These are phyloP conservation scores for Withania somnifera DNA, from an alignment of 305 asterid species.

Conservation along the genomic window DNA sequence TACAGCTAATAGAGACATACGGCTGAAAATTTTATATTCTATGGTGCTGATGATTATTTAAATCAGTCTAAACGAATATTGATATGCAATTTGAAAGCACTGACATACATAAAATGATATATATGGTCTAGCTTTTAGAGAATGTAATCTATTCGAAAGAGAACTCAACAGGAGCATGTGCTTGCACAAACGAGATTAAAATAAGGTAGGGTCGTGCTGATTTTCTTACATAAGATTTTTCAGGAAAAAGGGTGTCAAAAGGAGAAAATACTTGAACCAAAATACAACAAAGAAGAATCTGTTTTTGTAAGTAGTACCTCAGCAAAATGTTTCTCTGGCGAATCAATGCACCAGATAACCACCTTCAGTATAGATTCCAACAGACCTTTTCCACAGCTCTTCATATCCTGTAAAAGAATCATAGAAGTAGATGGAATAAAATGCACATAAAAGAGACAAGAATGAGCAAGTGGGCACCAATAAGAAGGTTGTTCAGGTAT, in stretches of 20 bases:
- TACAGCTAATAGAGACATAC: background rate
- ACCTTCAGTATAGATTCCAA: slow-evolving; percentile 48
- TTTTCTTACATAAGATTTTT: background rate
- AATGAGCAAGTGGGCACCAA: background rate
- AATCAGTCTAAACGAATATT: background rate
- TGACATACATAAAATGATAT: background rate
- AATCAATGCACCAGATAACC: slow-evolving; percentile 52
- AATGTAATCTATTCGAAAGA: too few species aligned
- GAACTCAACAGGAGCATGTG: background rate
- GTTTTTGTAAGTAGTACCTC: slow-evolving; percentile 31
- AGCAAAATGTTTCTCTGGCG: slow-evolving; percentile 76
- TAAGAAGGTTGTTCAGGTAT: background rate
- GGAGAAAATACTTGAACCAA: background rate
- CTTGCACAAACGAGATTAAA: background rate
- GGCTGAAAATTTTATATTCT: background rate
- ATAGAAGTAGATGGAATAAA: background rate
- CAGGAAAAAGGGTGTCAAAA: background rate
- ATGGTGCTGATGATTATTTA: background rate
- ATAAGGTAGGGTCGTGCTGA: background rate
- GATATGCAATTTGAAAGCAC: background rate
- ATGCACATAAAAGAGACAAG: background rate
- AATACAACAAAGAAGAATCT: background rate
- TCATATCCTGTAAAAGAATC: slow-evolving; percentile 34
- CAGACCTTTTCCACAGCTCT: slow-evolving; percentile 38
- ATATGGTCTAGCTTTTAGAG: background rate